Base-by-base conservation (phyloP, 257 asterid species). In the Salvia rosmarinus region DNA sequence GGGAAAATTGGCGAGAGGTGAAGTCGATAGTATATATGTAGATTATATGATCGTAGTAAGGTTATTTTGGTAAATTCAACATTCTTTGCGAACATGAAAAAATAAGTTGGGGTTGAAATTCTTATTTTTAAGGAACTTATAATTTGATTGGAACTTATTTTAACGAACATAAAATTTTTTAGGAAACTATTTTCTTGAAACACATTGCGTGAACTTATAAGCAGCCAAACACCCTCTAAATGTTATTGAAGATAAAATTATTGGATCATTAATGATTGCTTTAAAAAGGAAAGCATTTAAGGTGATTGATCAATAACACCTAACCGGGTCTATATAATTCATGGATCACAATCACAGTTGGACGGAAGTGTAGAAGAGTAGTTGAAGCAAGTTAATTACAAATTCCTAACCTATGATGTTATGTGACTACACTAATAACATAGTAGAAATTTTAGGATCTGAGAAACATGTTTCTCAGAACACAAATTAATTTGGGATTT, bases 391-490 rank as follows among this genome's bases (percentile, higher is more conserved):
- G 54, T 21, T 63, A 13, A 64, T 14, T 6, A 13, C 40, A 25
- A 28, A 65, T 14, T 65, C 58, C 14, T n/a, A 65, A 37, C 4
- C 8, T 4, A 23, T 21, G 25, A 28, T 65, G 11, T 25, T 39
- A n/a, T 44, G 68, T 46, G 51, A 34, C 40, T 57, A 6, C 20
- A 57, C 11, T 52, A 23, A 54, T 21, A 4, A 23, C 16, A 25
- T 25, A 25, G 2, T 52, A 32, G 37, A 43, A 40, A 46, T 10
- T 49, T 56, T 32, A 67, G 49, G 28, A 32, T 20, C 5, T 17
- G 62, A n/a, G n/a, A n/a, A n/a, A n/a, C 34, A 51, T 32, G 51
- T 68, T 68, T 51, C 63, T 68, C 71, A 25, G 10, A 37, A 17
- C 2, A 14, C 1, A 54, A 68, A 69, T n/a, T n/a, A 21, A 6